These are phyloP conservation scores for Sesbania bispinosa DNA, from an alignment of 306 rosid genomes.

Conservation along the genomic window DNA sequence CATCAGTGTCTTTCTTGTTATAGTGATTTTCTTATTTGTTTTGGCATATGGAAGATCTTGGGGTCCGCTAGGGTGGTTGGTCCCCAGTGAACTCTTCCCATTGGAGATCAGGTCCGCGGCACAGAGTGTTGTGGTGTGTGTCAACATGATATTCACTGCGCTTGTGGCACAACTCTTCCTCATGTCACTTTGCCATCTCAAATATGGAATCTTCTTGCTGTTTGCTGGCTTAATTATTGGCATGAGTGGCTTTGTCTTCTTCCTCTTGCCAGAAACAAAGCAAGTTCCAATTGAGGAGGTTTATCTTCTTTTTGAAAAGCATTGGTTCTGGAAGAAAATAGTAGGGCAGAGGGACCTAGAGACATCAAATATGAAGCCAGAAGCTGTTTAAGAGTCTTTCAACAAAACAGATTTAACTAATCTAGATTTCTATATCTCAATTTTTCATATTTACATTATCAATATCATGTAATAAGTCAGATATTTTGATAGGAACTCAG, in stretches of 20 bases:
- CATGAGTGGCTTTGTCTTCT: constrained; percentile 56
- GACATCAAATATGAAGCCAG: constrained; percentile 22
- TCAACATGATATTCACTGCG: constrained; percentile 64
- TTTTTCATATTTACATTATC: no score
- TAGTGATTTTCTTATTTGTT: no score
- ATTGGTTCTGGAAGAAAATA: constrained; percentile 55
- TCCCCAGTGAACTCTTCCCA: constrained; percentile 71
- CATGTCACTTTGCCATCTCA: constrained; percentile 52
- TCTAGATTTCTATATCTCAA: no score
- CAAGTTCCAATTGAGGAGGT: constrained; percentile 74
- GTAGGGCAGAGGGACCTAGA: constrained; percentile 26
- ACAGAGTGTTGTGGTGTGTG: constrained; percentile 67
- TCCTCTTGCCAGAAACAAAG: constrained; percentile 71
- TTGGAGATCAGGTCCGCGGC: constrained; percentile 70
- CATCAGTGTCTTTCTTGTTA: no score
- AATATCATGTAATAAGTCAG: no score
- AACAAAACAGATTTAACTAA: not conserved
- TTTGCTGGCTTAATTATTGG: constrained; percentile 47
- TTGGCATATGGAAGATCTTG: no score
- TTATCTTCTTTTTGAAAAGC: no score
- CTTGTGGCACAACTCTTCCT: constrained; percentile 67
- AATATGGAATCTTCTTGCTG: constrained; percentile 57
- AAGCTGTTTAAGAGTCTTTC: constrained; percentile 9
- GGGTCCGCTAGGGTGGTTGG: constrained; percentile 77
- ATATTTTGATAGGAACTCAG: no score